Percentiles rank a stretch among this genome's conserved stretches.
These are phyloP conservation scores for Phytophthora hybrid DNA, from an alignment of 352 stramenopile species.

Conservation along the genomic window DNA sequence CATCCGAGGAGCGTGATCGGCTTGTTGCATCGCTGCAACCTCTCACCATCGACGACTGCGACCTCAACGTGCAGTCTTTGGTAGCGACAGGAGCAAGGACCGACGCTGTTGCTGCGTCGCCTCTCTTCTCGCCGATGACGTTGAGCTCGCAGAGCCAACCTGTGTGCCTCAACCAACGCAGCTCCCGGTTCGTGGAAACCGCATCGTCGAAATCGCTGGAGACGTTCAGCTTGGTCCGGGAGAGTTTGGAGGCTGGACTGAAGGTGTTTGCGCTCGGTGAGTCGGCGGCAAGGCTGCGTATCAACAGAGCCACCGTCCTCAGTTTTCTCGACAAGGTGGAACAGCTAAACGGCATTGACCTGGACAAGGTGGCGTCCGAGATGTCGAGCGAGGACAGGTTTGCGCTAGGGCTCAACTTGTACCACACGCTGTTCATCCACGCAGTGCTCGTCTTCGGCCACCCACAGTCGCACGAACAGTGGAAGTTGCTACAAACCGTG, in stretches of 20 bases:
- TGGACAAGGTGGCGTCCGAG: constrained; percentile 28
- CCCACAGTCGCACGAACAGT: constrained; percentile 71
- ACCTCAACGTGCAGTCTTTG: constrained; percentile 4
- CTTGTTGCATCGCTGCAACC: constrained; percentile 30
- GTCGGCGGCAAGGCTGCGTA: constrained; percentile 22
- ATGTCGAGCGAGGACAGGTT: constrained; percentile 45
- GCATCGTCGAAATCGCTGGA: neutral
- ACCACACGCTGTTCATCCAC: constrained; percentile 92
- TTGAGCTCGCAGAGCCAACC: constrained; percentile 48
- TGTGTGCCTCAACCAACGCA: constrained; percentile 68
- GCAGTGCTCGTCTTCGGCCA: constrained; percentile 51
- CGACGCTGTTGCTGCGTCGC: constrained; percentile 24
- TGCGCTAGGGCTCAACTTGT: constrained; percentile 91
- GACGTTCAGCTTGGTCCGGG: constrained; percentile 31
- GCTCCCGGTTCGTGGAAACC: constrained; percentile 22
- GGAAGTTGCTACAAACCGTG: constrained; percentile 73
- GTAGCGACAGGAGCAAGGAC: constrained; percentile 14
- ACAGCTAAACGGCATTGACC: constrained; percentile 49
- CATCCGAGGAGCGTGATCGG: constrained; percentile 30
- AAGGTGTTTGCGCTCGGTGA: constrained; percentile 42
- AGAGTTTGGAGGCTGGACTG: constrained; percentile 39
- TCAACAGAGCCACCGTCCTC: constrained; percentile 37
- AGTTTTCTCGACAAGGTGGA: constrained; percentile 65
- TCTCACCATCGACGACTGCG: constrained; percentile 31
- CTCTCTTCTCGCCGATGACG: constrained; percentile 24